Percentiles rank a stretch among this genome's conserved stretches.
phyloP scores from a whole-genome alignment of 2,329 filamentous ascomycete species.

The Thielaviopsis musarum region DNA sequence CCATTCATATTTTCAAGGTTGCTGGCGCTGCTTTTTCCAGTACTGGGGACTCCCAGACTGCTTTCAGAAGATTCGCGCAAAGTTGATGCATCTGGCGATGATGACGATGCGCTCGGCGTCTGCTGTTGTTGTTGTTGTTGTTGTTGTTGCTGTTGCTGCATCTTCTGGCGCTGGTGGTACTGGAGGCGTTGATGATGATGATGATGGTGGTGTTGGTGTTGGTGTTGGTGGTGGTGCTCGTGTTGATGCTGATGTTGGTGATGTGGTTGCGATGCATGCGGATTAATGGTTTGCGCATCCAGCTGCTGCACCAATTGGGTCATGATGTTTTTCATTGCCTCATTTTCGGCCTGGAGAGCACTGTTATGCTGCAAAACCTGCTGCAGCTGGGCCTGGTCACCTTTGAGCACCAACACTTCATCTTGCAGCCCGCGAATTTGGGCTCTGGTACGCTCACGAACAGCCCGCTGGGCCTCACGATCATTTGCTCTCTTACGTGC shows the following conservation, averaged over 20 bases:
- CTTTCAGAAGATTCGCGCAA: neutral
- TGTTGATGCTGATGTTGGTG: slow-evolving; percentile 7
- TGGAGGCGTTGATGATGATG: neutral
- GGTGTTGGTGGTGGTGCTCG: slow-evolving; percentile 4
- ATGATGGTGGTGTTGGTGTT: slow-evolving; percentile 1
- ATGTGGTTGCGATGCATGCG: neutral
- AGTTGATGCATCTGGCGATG: neutral
- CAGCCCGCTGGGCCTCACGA: slow-evolving; percentile 73
- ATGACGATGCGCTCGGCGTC: neutral
- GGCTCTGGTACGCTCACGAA: slow-evolving; percentile 64
- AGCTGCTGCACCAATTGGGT: slow-evolving; percentile 9
- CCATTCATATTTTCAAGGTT: neutral
- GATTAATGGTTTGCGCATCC: slow-evolving; percentile 4
- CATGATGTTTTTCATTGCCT: slow-evolving; percentile 45
- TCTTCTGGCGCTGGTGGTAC: neutral
- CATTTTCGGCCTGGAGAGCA: slow-evolving; percentile 60
- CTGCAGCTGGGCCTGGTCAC: slow-evolving; percentile 45
- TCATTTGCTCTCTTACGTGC: slow-evolving; percentile 46
- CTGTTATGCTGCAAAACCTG: slow-evolving; percentile 60
- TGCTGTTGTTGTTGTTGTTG: neutral
- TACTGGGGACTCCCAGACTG: neutral
- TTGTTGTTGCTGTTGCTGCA: neutral
- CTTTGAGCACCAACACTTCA: slow-evolving; percentile 10
- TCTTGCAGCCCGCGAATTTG: slow-evolving; percentile 51
- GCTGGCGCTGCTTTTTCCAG: neutral